Evolutionary conservation across 352 stramenopile genomes (phyloP), one percentile per base, ranked within the genome.

Genomic region (Phytophthora agathidicida): DNA sequence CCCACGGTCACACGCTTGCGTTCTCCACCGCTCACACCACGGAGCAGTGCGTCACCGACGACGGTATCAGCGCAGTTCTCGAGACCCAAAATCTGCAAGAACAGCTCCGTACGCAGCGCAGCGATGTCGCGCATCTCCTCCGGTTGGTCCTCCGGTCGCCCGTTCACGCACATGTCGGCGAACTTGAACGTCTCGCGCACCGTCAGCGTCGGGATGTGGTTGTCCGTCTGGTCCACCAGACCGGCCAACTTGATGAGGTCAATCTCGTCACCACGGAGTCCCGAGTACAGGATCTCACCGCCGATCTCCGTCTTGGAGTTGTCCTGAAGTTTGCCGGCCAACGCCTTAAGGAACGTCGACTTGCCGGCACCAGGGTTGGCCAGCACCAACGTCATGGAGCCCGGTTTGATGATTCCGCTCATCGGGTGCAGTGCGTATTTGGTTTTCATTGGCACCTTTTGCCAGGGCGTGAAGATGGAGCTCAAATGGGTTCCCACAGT

Each of bases 101-200:
- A 83, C 14, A 89, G 62, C 42, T 92, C 75, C 6, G 75, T 86
- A 1, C 73, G 28, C 6, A 96, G 65, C 10, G 88, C 50, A 24
- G 73, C 73, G 39, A 80, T 83, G 31, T 80, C 56, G 14, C 82
- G 69, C 23, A 94, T 58, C 19, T 96, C 77, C 56, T 96, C 65
- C 10, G 88, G 57, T 41, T 86, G 70, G 48, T 73, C 44, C 16
- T 87, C 69, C 1, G 75, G 70, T 0, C 42, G 44, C 1, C 67
- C 63, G 37, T 77, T 89, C 17, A 91, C 71, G 58, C 88, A 97
- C 47, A 94, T 80, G 61, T 96, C 96, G 14, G 94, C 88, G 73
- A 98, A 98, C 46, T 91, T 72, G 60, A 98, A 86, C 11, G 96
- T 98, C 65, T 98, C 94, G 24, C 89, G 71, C 3, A 98, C 95